Evolutionary conservation across 1,284 basidiomycete species (phyloP), one percentile per base, ranked within the genome.

Genomic region (Apiotrichum gracile): DNA sequence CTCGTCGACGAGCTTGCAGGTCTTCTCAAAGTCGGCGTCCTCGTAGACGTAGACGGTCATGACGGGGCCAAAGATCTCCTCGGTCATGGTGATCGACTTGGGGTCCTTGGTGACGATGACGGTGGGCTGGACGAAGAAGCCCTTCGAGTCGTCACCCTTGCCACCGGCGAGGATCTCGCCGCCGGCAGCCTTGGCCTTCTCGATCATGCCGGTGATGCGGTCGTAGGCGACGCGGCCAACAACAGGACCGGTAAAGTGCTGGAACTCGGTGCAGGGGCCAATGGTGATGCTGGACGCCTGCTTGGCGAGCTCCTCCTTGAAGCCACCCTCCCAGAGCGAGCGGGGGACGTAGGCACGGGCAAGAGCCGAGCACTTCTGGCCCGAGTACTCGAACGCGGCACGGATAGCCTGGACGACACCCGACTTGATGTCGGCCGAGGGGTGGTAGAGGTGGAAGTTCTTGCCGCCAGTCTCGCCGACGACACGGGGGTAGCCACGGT

Each of bases 41-140:
- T 92, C 85, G 75, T 84, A 96, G 49, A 88, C 83, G 76, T 84
- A 96, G 56, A 87, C 89, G 35, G 94, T 97, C 57, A 97, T 73
- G 49, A 98, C 93, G 34, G 96, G 96, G 5, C 96, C 96, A 65
- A 98, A 97, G 68, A 98, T 89, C 78, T 98, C 94, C 66, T 97
- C 90, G 29, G 83, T 83, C 84, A 98, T 91, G 12, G 93, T 96
- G 48, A 96, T 78, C 6, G 86, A 88, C 65, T 84, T 83, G 48
- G 94, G 92, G 74, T 98, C 90, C 74, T 88, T 88, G 66, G 88
- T 96, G 62, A 91, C 78, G 68, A 99, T 94, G 55, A 97, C 84
- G 16, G 96, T 99, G 5, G 94, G 94, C 75, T 94, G 83, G 63
- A 98, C 80, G 72, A 86, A 98, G 82, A 85, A 98, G 22, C 94